Base-by-base conservation (phyloP, 495 filamentous ascomycete genomes). In the Hyaloscypha bicolor region DNA sequence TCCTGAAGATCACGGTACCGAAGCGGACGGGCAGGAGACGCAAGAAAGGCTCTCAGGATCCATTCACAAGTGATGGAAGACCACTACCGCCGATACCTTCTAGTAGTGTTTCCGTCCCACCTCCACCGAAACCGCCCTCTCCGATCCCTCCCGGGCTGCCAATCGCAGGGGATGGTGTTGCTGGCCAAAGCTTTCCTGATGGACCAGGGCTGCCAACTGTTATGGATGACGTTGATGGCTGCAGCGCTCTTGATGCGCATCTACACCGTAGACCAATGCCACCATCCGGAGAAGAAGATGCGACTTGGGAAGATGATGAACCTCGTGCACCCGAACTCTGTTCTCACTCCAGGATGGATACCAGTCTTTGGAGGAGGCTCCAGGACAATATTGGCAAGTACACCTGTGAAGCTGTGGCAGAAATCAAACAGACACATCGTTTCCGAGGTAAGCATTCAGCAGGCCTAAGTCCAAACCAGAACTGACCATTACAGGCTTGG, bases 1-100 rank as follows among this genome's bases (percentile, higher is more conserved):
- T 98, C 29, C 81, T 99, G 30, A 93, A 93, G 77, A 83, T 99
- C 55, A 93, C 90, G 0, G 87, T 97, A 2, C 96, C 96, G 0
- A 94, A 91, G 76, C 80, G 91, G 55, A 96, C 92, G 6, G 93
- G 93, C 4, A 85, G 93, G 55, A 97, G 91, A 75, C 86, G 93
- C 35, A 95, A 92, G 76, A 80, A 87, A 56, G 92, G 91, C 8
- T 88, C 87, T 9, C 71, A 86, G 64, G 90, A 83, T 35, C 89
- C 89, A 1, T 96, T 90, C 71, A 30, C 37, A 2, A 56, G 42
- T 31, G 0, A 42, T n/a, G 29, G 45, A 6, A n/a, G 31, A 56
- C 11, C 29, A 31, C 19, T 8, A 48, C 42, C 16, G 11, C 9
- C 42, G 6, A 25, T 25, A 25, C 25, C 25, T 25, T 25, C 25